Conservation (phyloP, 2,329 filamentous ascomycete genomes). For the Teratosphaeria zuluensis region DNA sequence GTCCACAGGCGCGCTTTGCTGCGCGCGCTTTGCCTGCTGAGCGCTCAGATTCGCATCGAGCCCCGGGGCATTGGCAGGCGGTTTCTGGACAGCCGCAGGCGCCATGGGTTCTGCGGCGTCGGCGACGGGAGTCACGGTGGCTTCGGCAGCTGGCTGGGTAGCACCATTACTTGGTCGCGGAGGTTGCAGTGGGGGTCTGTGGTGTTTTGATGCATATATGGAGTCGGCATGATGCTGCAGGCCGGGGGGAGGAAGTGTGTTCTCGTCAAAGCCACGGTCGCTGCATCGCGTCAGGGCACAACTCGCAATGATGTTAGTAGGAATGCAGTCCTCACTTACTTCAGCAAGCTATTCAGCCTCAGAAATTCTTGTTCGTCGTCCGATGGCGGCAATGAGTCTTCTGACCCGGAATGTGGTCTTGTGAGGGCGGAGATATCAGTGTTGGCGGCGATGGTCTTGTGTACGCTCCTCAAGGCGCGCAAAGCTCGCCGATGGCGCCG, state of each 20-base stretch:
- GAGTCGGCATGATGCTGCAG: slow-evolving; percentile 17
- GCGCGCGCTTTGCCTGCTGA: background rate
- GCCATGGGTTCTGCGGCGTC: slow-evolving; percentile 5
- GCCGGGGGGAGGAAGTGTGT: slow-evolving; percentile 37
- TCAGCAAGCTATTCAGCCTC: slow-evolving; percentile 47
- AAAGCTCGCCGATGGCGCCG: slow-evolving; percentile 4
- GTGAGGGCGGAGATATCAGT: slow-evolving; percentile 5
- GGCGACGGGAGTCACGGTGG: slow-evolving; percentile 6
- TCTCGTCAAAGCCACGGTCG: slow-evolving; percentile 48
- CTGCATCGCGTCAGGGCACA: slow-evolving; percentile 24
- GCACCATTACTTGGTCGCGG: slow-evolving; percentile 3
- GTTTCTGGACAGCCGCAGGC: slow-evolving; percentile 3
- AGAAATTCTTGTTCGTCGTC: slow-evolving; percentile 20
- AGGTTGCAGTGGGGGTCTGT: slow-evolving; percentile 10
- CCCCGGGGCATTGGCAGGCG: background rate
- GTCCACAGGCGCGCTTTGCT: slow-evolving; percentile 2
- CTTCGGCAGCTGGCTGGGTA: slow-evolving; percentile 11
- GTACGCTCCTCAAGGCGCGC: slow-evolving; percentile 7
- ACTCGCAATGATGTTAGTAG: background rate
- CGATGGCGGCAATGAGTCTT: slow-evolving; percentile 1
- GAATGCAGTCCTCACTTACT: slow-evolving; percentile 35
- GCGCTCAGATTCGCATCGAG: background rate
- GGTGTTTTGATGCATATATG: slow-evolving; percentile 19
- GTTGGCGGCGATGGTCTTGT: slow-evolving; percentile 9
- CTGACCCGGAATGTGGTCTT: slow-evolving; percentile 4